These are phyloP conservation scores for Hordeum marinum DNA, from an alignment of 176 grass and related monocot species.

Conservation along the genomic window DNA sequence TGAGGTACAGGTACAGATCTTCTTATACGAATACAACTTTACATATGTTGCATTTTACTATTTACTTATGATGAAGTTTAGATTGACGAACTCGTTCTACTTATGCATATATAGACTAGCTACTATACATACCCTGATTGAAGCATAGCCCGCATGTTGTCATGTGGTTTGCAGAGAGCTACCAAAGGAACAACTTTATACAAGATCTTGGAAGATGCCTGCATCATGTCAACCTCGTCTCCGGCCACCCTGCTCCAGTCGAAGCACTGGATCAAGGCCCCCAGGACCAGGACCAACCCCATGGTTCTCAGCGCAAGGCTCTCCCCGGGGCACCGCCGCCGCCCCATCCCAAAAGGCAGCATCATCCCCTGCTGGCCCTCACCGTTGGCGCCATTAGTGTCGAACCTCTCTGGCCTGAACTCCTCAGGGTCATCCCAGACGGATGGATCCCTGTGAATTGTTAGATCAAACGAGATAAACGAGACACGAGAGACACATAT, in stretches of 20 bases:
- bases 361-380: not conserved
- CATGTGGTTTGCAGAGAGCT: conserved; percentile 10
- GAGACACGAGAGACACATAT: too few species aligned
- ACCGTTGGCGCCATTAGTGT: not conserved
- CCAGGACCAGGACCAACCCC: conserved; percentile 24
- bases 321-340: conserved; percentile 49
- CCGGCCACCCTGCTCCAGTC: conserved; percentile 36
- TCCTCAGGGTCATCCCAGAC: conserved; percentile 17
- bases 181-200: conserved; percentile 26
- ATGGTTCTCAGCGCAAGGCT: conserved; percentile 7
- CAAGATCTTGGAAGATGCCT: conserved; percentile 16
- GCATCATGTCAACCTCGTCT: conserved; percentile 36
- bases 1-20: too few species aligned
- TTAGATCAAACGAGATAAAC: too few species aligned
- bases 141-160: not conserved
- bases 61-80: too few species aligned
- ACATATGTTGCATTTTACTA: too few species aligned
- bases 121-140: not conserved
- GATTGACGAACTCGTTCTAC: too few species aligned
- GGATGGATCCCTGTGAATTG: conserved; percentile 41
- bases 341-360: conserved; percentile 48
- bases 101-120: not conserved
- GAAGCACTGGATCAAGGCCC: conserved; percentile 54
- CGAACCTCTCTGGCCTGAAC: conserved; percentile 58
- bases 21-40: too few species aligned